Conservation (phyloP, 2,329 filamentous ascomycete species). For the Didymella lethalis region DNA sequence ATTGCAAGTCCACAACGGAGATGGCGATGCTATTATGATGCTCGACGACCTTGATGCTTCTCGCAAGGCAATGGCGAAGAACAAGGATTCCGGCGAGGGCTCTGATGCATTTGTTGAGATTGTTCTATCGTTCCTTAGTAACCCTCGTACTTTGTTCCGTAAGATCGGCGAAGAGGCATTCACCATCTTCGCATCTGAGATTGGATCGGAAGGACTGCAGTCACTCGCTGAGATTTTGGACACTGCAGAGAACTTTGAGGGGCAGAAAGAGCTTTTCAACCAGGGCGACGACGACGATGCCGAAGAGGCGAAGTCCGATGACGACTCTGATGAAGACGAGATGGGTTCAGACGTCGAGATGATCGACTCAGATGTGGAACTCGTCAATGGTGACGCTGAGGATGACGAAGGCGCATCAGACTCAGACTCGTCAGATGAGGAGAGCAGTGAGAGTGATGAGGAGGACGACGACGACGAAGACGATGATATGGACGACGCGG, state of each 20-base stretch:
- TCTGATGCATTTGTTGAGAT: constrained; percentile 75
- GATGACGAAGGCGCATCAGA: constrained; percentile 34
- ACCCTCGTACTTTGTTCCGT: constrained; percentile 82
- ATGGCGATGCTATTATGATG: constrained; percentile 82
- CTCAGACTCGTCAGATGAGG: constrained; percentile 29
- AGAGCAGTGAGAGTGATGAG: constrained; percentile 34
- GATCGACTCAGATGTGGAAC: constrained; percentile 41
- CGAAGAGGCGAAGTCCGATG: constrained; percentile 54
- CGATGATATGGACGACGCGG: constrained; percentile 60
- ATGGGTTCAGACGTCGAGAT: constrained; percentile 56
- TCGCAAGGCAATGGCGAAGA: constrained; percentile 67
- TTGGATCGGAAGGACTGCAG: constrained; percentile 76
- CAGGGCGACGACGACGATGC: constrained; percentile 56
- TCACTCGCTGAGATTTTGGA: constrained; percentile 73
- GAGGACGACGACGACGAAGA: constrained; percentile 47
- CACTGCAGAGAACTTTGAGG: constrained; percentile 80
- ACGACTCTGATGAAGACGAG: constrained; percentile 58
- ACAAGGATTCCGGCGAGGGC: constrained; percentile 34
- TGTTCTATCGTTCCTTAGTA: constrained; percentile 85
- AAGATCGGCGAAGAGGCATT: constrained; percentile 91
- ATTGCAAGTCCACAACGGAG: constrained; percentile 88
- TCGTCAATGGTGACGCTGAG: constrained; percentile 38
- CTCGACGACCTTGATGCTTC: constrained; percentile 82
- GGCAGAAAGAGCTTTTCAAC: constrained; percentile 86
- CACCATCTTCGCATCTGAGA: constrained; percentile 76